Percentiles rank a stretch among this genome's conserved stretches.
These are phyloP conservation scores for Talaromyces proteolyticus DNA, from an alignment of 495 filamentous ascomycete genomes.

Conservation along the genomic window DNA sequence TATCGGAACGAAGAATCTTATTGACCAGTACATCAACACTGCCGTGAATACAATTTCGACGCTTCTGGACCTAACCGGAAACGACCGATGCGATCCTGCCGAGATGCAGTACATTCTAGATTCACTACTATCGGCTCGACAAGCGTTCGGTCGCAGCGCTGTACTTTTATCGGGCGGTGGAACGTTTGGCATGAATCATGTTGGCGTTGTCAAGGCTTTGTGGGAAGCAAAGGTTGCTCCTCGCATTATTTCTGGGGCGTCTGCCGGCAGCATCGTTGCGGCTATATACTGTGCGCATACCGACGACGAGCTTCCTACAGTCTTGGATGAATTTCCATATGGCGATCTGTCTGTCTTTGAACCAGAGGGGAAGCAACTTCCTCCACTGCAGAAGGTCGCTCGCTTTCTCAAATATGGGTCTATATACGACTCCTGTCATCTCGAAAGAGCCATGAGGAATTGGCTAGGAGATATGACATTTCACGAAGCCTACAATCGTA, in stretches of 20 bases:
- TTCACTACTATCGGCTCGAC: conserved; percentile 67
- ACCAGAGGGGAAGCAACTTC: conserved; percentile 61
- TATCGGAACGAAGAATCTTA: conserved; percentile 78
- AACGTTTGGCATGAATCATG: conserved; percentile 94
- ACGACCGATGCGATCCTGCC: conserved; percentile 45
- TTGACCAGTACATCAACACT: conserved; percentile 81
- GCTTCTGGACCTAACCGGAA: conserved; percentile 58
- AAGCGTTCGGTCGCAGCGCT: conserved; percentile 85
- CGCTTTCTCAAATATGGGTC: conserved; percentile 75
- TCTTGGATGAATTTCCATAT: conserved; percentile 69
- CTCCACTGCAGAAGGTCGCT: conserved; percentile 60
- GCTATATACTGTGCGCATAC: conserved; percentile 78
- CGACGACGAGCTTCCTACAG: conserved; percentile 74
- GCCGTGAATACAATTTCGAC: conserved; percentile 65
- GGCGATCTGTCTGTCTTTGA: conserved; percentile 84
- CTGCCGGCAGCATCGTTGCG: conserved; percentile 90
- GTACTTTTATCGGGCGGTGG: conserved; percentile 84
- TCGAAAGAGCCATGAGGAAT: conserved; percentile 72
- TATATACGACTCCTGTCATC: conserved; percentile 75
- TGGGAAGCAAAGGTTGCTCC: conserved; percentile 72
- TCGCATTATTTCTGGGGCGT: conserved; percentile 88
- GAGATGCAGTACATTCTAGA: conserved; percentile 66
- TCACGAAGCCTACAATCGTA: conserved; percentile 91
- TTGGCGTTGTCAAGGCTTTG: conserved; percentile 86
- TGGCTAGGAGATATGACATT: conserved; percentile 88